Conservation (phyloP, 257 asterid species). For the Jasminum sambac region DNA sequence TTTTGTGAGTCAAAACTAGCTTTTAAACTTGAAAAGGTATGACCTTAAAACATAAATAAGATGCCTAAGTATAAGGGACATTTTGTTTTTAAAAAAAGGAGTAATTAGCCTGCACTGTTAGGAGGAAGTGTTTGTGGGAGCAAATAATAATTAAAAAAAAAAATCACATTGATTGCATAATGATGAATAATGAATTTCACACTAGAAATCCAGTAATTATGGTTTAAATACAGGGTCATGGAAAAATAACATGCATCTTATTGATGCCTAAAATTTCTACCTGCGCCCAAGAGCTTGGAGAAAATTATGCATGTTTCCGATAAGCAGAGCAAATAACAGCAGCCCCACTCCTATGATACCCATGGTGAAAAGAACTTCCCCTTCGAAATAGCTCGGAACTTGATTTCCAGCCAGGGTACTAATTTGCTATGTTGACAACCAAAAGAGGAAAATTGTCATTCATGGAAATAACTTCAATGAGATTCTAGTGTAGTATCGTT, state of each 20-base stretch:
- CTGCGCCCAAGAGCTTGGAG: conserved; percentile 91
- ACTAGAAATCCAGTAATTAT: neutral
- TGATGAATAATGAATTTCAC: neutral
- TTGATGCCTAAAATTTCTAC: conserved; percentile 29
- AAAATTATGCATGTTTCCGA: conserved; percentile 96
- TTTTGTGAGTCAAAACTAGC: neutral
- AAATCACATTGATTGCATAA: neutral
- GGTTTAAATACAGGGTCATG: neutral
- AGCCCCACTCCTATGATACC: conserved; percentile 81
- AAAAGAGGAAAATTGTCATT: conserved; percentile 13
- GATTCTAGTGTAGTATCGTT: neutral
- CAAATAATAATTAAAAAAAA: too few relatives aligned
- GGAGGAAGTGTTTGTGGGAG: neutral
- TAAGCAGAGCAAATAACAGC: conserved; percentile 78
- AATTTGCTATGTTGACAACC: conserved; percentile 57
- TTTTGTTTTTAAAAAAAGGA: neutral
- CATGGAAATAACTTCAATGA: neutral
- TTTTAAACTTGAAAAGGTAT: neutral
- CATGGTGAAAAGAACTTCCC: conserved; percentile 94
- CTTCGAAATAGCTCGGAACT: conserved; percentile 68
- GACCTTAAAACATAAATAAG: conserved; percentile 1
- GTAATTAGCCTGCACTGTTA: neutral
- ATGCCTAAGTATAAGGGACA: neutral
- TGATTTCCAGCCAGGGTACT: conserved; percentile 96
- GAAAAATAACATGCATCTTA: neutral